phyloP scores from a whole-genome alignment of 768 basidiomycete genomes.

The Boletales sp. region DNA sequence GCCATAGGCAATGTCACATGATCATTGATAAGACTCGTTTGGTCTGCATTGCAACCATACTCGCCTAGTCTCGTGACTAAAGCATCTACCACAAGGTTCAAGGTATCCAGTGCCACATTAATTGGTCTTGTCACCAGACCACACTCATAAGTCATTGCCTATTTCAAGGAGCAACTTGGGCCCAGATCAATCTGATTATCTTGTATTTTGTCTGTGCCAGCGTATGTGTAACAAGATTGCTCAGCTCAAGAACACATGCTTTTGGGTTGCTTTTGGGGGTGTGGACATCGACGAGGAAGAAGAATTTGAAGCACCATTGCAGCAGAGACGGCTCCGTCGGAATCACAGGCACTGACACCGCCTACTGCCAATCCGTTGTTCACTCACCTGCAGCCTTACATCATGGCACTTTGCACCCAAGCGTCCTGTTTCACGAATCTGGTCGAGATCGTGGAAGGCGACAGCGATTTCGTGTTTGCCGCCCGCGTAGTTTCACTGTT shows the following conservation, averaged over 20 bases:
- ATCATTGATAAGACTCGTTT: no score
- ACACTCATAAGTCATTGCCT: no score
- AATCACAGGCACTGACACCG: neutral
- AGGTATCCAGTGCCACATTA: no score
- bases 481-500: slow-evolving; percentile 29
- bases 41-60: no score
- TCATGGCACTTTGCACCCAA: slow-evolving; percentile 66
- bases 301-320: neutral
- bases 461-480: slow-evolving; percentile 67
- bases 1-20: no score
- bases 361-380: slow-evolving; percentile 22
- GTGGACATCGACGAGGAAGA: slow-evolving; percentile 4
- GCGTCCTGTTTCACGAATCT: slow-evolving; percentile 61
- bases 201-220: no score
- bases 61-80: no score
- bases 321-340: neutral
- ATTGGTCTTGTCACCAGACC: no score
- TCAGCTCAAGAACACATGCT: slow-evolving; percentile 34
- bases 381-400: slow-evolving; percentile 54
- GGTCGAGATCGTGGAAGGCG: slow-evolving; percentile 80
- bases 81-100: no score
- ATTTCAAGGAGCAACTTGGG: no score
- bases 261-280: slow-evolving; percentile 41
- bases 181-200: no score
- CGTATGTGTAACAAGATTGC: slow-evolving; percentile 9